Conservation (phyloP, 2,329 filamentous ascomycete genomes). For the Amauroascus verrucosus region DNA sequence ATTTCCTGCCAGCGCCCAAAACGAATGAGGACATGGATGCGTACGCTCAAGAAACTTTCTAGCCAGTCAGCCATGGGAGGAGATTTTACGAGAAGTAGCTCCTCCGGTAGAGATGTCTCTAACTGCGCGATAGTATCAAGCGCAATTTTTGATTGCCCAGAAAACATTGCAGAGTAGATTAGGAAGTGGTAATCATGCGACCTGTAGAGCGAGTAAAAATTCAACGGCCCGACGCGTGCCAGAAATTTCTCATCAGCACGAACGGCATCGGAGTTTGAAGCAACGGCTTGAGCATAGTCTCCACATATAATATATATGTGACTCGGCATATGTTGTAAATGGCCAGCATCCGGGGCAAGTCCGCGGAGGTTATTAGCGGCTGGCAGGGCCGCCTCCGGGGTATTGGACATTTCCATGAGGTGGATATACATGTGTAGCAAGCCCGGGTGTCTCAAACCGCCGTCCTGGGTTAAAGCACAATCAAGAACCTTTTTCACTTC, state of each 20-base stretch:
- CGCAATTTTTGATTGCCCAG: slow-evolving; percentile 53
- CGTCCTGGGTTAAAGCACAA: slow-evolving; percentile 42
- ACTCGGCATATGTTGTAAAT: slow-evolving; percentile 66
- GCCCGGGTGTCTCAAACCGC: slow-evolving; percentile 52
- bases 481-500: slow-evolving; percentile 53
- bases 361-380: slow-evolving; percentile 52
- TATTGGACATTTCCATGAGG: slow-evolving; percentile 64
- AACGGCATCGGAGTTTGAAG: slow-evolving; percentile 57
- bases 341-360: slow-evolving; percentile 59
- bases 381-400: slow-evolving; percentile 52
- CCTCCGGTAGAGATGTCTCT: slow-evolving; percentile 53
- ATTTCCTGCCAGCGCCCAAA: slow-evolving; percentile 65
- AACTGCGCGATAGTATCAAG: slow-evolving; percentile 51
- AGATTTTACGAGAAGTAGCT: slow-evolving; percentile 52
- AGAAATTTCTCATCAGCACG: slow-evolving; percentile 58
- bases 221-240: slow-evolving; percentile 45
- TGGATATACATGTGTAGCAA: slow-evolving; percentile 68
- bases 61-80: slow-evolving; percentile 73
- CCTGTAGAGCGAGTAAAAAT: slow-evolving; percentile 70
- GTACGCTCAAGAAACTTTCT: slow-evolving; percentile 58
- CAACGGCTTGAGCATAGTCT: slow-evolving; percentile 57
- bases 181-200: slow-evolving; percentile 65
- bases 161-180: slow-evolving; percentile 69
- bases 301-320: slow-evolving; percentile 66
- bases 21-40: slow-evolving; percentile 59